These are phyloP conservation scores for Simplicillium sp. DNA, from an alignment of 2,329 filamentous ascomycete species.

Conservation along the genomic window DNA sequence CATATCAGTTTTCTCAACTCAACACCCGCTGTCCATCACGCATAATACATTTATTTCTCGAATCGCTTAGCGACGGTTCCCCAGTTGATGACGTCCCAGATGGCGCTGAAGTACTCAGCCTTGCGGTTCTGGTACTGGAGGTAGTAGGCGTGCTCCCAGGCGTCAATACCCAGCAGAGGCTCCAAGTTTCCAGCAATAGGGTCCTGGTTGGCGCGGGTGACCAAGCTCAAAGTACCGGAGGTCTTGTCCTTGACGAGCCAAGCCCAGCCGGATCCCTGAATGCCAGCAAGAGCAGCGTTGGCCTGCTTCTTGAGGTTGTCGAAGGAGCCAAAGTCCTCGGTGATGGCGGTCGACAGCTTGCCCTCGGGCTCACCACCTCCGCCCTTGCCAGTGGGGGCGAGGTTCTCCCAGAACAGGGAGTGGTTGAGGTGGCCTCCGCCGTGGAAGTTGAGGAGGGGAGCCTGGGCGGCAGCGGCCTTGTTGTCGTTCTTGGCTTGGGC, in stretches of 20 bases:
- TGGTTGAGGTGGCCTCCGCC: constrained; percentile 83
- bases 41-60: constrained; percentile 27
- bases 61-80: constrained; percentile 77
- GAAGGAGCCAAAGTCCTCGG: constrained; percentile 58
- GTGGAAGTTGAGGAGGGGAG: constrained; percentile 63
- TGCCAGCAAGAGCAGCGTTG: constrained; percentile 57
- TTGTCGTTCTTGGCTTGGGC: constrained; percentile 55
- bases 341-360: constrained; percentile 56
- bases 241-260: constrained; percentile 72
- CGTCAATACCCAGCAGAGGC: constrained; percentile 82
- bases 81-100: constrained; percentile 97
- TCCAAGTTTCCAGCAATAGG: constrained; percentile 75
- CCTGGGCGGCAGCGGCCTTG: constrained; percentile 37
- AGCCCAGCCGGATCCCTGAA: constrained; percentile 85
- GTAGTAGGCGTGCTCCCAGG: constrained; percentile 96
- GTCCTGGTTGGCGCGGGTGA: constrained; percentile 78
- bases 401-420: constrained; percentile 77
- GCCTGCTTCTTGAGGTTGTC: constrained; percentile 57
- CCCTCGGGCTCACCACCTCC: constrained; percentile 51
- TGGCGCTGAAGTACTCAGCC: constrained; percentile 86
- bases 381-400: constrained; percentile 56
- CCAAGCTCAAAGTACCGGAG: constrained; percentile 51
- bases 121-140: constrained; percentile 96
- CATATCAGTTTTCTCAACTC: too few species aligned
- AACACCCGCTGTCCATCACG: neutral